Base-by-base conservation (phyloP, 805 yeast species). In the Pichia ethanolica region DNA sequence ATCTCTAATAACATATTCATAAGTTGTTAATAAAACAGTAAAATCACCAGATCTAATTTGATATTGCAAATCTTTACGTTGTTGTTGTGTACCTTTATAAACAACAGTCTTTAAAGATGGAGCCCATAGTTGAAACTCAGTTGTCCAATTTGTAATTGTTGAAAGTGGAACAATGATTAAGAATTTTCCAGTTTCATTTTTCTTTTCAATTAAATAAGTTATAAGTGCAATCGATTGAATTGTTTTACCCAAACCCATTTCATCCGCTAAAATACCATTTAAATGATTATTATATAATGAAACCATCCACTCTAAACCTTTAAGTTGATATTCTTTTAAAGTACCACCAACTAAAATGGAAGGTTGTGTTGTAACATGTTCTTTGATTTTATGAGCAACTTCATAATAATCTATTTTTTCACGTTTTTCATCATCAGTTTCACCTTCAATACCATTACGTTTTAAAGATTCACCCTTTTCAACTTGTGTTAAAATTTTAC, bases 111-210 rank as follows among this genome's bases (percentile, higher is more conserved):
- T 82, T 35, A 86, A 73, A 12, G 77, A 58, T n/a, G 95, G 95
- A 0, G 93, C 95, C 95, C 95, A 86, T 66, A 84, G 84, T 55
- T 86, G 93, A 62, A 86, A 86, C 66, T 86, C 95, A 49, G 84
- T 53, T 12, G 86, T 84, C 95, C 95, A 86, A 63, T 86, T 86
- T 1, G 95, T 85, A 39, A 86, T 77, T 0, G 95, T 87, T 3
- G 93, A 86, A 54, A 86, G 71, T 5, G 95, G 95, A 33, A 86
- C 95, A 64, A 86, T 82, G 41, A 86, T 88, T 61, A 86, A 74
- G 57, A 82, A 86, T 50, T 87, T 87, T 34, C 83, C 88, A 43
- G 74, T 76, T 42, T 74, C 77, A 48, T 81, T 76, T 59, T 86
- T 86, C 39, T 66, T 71, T 60, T 86, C 95, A 51, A 77, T 76